Percentiles rank a stretch among this genome's conserved stretches.
These are phyloP conservation scores for Malassezia obtusa DNA, from an alignment of 1,284 basidiomycete species.

Conservation along the genomic window DNA sequence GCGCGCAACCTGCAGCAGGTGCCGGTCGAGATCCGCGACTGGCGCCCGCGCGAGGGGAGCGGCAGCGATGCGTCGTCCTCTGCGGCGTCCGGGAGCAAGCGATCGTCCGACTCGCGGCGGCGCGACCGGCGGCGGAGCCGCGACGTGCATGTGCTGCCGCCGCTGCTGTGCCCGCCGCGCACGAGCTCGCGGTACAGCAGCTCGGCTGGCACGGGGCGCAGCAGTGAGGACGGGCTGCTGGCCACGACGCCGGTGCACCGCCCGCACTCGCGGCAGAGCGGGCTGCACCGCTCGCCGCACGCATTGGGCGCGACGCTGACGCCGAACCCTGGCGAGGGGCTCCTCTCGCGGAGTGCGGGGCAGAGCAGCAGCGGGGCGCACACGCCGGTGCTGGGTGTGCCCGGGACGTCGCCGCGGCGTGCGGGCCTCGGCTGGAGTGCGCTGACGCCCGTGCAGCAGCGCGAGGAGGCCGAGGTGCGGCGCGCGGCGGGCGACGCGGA, in stretches of 20 bases:
- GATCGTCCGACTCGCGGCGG: neutral
- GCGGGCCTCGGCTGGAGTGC: constrained; percentile 18
- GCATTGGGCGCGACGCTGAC: neutral
- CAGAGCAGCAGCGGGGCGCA: neutral
- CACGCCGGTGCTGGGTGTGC: neutral
- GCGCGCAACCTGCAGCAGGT: too few relatives aligned
- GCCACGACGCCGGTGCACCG: neutral
- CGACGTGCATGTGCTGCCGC: constrained; percentile 1
- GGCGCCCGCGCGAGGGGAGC: neutral
- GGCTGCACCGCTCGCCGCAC: neutral
- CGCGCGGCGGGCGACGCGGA: neutral
- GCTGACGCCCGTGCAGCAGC: neutral
- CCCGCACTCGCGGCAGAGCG: neutral
- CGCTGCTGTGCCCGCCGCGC: constrained; percentile 4
- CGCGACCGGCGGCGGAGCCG: neutral
- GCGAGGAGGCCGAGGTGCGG: neutral
- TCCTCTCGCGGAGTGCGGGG: neutral
- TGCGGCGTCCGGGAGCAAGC: neutral
- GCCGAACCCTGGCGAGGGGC: neutral
- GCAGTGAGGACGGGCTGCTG: neutral
- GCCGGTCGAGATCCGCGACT: neutral
- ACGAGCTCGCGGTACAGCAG: neutral
- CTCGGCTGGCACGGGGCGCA: neutral
- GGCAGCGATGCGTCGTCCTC: neutral
- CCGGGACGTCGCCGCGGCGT: constrained; percentile 8